Base-by-base conservation (phyloP, 371 early-diverging fungal genomes). In the Massospora cicadina region DNA sequence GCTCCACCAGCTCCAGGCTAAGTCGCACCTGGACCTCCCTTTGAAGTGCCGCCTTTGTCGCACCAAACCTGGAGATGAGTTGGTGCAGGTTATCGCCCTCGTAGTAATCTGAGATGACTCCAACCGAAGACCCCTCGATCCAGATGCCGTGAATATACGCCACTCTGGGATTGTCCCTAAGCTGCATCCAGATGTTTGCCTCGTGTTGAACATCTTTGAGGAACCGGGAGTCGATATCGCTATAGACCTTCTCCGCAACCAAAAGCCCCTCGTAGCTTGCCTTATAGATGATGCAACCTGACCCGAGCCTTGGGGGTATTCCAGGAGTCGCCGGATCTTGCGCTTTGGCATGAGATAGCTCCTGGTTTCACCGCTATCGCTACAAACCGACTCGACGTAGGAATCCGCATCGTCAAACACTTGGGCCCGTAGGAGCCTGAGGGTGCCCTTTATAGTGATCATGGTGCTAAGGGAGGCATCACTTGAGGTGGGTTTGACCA, bases 241-340 rank as follows among this genome's bases (percentile, higher is more conserved):
- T 31, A n/a, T 62, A 62, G 23, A 62, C 62, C 25, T 62, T 62
- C 26, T 62, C 62, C 2, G 62, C 62, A 62, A 62, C 62, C 2
- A 13, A n/a, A 13, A 33, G 31, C 26, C 43, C 33, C n/a, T 62
- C 43, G 25, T 62, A 62, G 33, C 3, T 62, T 30, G 62, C 62
- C 25, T 62, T 62, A 27, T 62, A 62, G 12, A 62, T 23, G n/a
- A 33, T 62, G 27, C 24, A 62, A 10, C 43, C 43, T 21, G 43
- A 33, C 17, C 62, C 62, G 2, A 28, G 5, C n/a, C 62, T 31
- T 2, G 62, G 13, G 12, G 62, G n/a, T n/a, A 23, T 13, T 62
- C 62, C 43, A 62, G 24, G 10, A 17, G 24, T 13, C 62, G 31
- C 12, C 62, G 62, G n/a, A 62, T 30, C 24, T 62, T 13, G 13